These are phyloP conservation scores for Mycena filopes DNA, from an alignment of 768 basidiomycete genomes.

Conservation along the genomic window DNA sequence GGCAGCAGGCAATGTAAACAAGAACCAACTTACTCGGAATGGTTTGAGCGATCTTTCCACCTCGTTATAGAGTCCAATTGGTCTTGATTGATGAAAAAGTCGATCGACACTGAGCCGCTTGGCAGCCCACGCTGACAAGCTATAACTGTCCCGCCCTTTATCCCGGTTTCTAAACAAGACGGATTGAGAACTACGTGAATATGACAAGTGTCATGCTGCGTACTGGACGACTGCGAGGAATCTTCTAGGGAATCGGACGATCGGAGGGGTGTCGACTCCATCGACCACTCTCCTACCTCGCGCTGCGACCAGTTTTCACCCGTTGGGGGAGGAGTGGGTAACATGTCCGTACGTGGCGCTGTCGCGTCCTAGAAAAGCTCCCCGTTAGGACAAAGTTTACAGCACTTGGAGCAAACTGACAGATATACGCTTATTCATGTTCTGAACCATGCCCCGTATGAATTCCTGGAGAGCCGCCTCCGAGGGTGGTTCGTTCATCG, in stretches of 20 bases:
- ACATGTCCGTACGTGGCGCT: background rate
- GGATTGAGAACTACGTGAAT: slow-evolving; percentile 1
- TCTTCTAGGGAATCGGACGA: background rate
- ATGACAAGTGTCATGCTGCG: too few relatives aligned
- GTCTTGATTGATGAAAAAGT: slow-evolving; percentile 37
- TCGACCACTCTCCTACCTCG: background rate
- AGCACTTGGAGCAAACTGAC: background rate
- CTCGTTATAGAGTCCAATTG: slow-evolving; percentile 33
- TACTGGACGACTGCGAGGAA: background rate
- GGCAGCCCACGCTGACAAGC: slow-evolving; percentile 39
- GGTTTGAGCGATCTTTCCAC: slow-evolving; percentile 52
- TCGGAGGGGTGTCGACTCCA: background rate
- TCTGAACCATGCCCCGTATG: slow-evolving; percentile 13
- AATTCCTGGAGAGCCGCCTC: slow-evolving; percentile 7
- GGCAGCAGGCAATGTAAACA: background rate
- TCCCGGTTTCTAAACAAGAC: slow-evolving; percentile 14
- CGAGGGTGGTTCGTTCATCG: background rate
- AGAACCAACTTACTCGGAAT: slow-evolving; percentile 44
- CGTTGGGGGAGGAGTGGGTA: background rate
- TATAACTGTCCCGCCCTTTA: slow-evolving; percentile 29
- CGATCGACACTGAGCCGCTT: slow-evolving; percentile 34
- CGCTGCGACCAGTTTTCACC: background rate
- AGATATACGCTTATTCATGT: slow-evolving; percentile 14
- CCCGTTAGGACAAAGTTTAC: background rate
- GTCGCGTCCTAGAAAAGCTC: slow-evolving; percentile 1